Base-by-base conservation (phyloP, 2,329 filamentous ascomycete genomes). In the Drechslerella stenobrocha region DNA sequence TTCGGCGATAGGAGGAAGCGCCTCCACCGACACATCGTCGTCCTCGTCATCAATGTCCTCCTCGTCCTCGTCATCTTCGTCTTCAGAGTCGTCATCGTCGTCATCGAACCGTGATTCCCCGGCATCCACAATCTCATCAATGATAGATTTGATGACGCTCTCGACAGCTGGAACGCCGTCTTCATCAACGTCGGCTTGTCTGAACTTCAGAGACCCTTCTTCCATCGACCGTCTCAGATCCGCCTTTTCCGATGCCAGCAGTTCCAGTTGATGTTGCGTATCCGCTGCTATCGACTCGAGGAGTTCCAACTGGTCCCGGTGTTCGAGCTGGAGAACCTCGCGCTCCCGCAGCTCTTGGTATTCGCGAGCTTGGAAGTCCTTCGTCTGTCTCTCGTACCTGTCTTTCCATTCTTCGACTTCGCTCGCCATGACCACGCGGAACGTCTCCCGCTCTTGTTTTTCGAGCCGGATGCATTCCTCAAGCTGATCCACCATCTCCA, bases 281-380 rank as follows among this genome's bases (percentile, higher is more conserved):
- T 69, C 64, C 11, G 64, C 64, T 11, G 64, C 64, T 52, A 69
- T 61, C 35, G 58, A 63, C 23, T 69, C 64, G 3, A 69, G 47
- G n/a, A 69, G 46, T 32, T 69, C 64, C 28, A 69, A 37, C 15
- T 63, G 64, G 23, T 61, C 63, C 15, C 57, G 64, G 18, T 69
- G 64, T 40, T 69, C 57, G 3, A 47, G 56, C 26, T 69, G 57
- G 40, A 69, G 64, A 45, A 61, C 45, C 3, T 63, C 37, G n/a
- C 64, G 64, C 22, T 69, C 64, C 23, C 63, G 64, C 18, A 30
- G 56, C 23, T 61, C 64, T 37, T 63, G 32, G 42, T 57, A 61
- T 50, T 69, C 64, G 35, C 63, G 50, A 26, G 34, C 42, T 24
- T 56, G 32, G 24, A 60, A 67, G 40, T 50, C 55, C 20, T 52